phyloP scores from a whole-genome alignment of 164 flowering plant species.

The Stephania yunnanensis region DNA sequence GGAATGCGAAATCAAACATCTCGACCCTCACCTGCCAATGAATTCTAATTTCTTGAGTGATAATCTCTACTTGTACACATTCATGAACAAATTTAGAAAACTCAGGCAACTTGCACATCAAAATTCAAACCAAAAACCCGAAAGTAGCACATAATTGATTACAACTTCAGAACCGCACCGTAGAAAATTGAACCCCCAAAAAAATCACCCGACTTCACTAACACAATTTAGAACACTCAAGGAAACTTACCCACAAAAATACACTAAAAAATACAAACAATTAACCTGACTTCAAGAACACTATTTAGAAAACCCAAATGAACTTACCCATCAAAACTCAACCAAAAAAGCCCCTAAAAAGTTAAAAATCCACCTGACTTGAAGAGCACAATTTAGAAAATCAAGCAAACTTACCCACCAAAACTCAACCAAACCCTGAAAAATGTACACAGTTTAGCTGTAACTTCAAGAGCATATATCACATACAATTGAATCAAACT shows the following conservation, averaged over 20 bases:
- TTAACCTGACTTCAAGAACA: not conserved
- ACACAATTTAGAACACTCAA: too few species aligned
- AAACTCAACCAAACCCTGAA: constrained; percentile 1
- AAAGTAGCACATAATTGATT: too few species aligned
- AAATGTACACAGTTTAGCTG: too few species aligned
- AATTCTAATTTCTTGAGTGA: not conserved
- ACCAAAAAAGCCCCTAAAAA: not conserved
- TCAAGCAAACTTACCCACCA: not conserved
- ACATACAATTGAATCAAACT: not conserved
- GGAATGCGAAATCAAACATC: not conserved
- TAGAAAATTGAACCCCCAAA: too few species aligned
- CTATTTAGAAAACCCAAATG: not conserved
- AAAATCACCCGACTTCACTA: too few species aligned
- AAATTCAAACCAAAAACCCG: too few species aligned
- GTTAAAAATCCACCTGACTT: too few species aligned
- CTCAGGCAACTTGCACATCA: too few species aligned
- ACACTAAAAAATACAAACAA: too few species aligned
- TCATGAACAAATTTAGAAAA: too few species aligned
- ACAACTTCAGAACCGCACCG: too few species aligned
- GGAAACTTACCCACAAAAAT: too few species aligned
- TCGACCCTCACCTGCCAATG: not conserved
- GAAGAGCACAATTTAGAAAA: not conserved
- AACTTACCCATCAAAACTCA: constrained; percentile 4
- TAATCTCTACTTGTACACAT: not conserved
- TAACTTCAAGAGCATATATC: not conserved